Base-by-base conservation (phyloP, 768 basidiomycete species). In the Ramaria sp. region DNA sequence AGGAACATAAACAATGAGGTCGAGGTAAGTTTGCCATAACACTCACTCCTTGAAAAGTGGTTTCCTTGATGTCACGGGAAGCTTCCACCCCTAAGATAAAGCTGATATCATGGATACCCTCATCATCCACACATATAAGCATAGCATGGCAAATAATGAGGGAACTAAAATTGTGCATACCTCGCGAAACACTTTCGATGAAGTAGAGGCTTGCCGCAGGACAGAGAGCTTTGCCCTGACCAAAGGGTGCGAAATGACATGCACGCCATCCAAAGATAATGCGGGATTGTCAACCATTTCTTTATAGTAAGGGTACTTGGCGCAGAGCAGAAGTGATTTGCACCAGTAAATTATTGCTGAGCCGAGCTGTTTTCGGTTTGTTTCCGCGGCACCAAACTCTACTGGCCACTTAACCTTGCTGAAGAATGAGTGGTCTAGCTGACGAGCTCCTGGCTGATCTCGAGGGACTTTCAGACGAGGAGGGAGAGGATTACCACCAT, bases 361-460 rank as follows among this genome's bases (percentile, higher is more conserved):
- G 5, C 27, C 27, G 34, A 37, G 34, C 13, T 13, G 34, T 37
- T 37, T 37, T 37, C 9, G 31, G 27, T 30, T 49, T 30, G 22
- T 24, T 27, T n/a, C 48, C 48, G 31, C 24, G 48, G 27, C 48
- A 27, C 24, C 27, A 46, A 27, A 27, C 10, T 17, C 24, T 22
- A 27, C 3, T 27, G 22, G 22, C 19, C n/a, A n/a, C n/a, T 27
- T 27, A 5, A 22, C 24, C 31, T 13, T 48, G 20, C 53, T 30
- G 24, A 13, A 45, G 12, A 38, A 91, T 91, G 88, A 83, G 83
- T 65, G 81, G 81, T 51, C 81, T 97, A 30, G 95, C 91, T 20
- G 87, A 97, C 71, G 91, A 95, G 67, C 84, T 97, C 17, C 75
- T 96, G 15, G 91, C 91, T 31, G 94, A 96, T 70, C 83, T 96